Percentiles rank a stretch among this genome's conserved stretches.
These are phyloP conservation scores for Houttuynia cordata DNA, from an alignment of 164 flowering plant genomes.

Conservation along the genomic window DNA sequence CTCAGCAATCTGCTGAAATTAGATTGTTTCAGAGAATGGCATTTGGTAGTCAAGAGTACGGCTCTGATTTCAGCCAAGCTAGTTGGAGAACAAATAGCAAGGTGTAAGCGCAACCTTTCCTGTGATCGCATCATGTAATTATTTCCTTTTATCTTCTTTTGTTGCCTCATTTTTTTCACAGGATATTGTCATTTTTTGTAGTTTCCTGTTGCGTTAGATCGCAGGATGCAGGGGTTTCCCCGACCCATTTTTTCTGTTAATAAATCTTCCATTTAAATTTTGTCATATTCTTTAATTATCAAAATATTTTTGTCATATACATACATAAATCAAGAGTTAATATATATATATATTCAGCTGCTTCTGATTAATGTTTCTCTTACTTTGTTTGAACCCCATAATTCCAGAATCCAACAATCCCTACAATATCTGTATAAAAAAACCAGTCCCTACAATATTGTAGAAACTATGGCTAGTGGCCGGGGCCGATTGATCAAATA, in stretches of 20 bases:
- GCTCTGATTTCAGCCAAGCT: conserved; percentile 40
- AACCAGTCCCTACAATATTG: too few relatives aligned
- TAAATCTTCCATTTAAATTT: too few relatives aligned
- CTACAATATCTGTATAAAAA: too few relatives aligned
- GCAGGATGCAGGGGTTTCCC: background rate
- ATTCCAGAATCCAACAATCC: too few relatives aligned
- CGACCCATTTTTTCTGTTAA: background rate
- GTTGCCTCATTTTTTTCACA: background rate
- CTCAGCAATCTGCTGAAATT: conserved; percentile 62
- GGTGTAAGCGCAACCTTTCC: background rate
- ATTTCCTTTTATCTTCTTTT: background rate
- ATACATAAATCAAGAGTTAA: too few relatives aligned
- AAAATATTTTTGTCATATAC: too few relatives aligned
- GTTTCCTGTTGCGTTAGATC: background rate
- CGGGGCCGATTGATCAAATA: too few relatives aligned
- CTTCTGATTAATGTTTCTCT: too few relatives aligned
- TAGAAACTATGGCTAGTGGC: too few relatives aligned
- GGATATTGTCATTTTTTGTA: background rate
- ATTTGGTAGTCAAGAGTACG: conserved; percentile 59
- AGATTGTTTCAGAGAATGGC: conserved; percentile 81
- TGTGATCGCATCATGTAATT: background rate
- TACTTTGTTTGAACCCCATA: too few relatives aligned
- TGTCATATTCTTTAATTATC: too few relatives aligned
- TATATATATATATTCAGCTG: too few relatives aligned
- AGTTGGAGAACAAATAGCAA: conserved; percentile 14